These are phyloP conservation scores for Phycomyces blakesleeanus DNA, from an alignment of 192 early-diverging fungal species.

Conservation along the genomic window DNA sequence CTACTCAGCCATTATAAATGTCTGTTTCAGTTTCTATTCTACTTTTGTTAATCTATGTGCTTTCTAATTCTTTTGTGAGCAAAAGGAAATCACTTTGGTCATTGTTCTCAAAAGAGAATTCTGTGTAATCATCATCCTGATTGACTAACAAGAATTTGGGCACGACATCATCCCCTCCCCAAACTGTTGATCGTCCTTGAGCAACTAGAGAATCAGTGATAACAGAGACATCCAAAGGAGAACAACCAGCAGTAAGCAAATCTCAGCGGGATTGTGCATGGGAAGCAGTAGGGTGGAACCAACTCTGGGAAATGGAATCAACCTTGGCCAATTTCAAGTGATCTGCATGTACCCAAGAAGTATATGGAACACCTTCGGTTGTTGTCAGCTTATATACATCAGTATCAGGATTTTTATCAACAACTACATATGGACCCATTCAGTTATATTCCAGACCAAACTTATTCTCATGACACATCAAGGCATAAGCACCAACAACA, in stretches of 20 bases:
- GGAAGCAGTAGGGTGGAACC: neutral
- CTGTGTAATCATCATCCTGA: too few species aligned
- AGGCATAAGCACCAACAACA: neutral
- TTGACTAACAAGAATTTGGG: too few species aligned
- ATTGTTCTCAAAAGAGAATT: too few species aligned
- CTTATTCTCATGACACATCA: constrained; percentile 1
- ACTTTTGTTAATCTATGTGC: too few species aligned
- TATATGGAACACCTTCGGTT: constrained; percentile 4
- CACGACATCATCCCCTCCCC: neutral
- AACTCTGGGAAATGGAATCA: neutral
- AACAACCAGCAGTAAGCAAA: neutral
- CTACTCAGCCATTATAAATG: too few species aligned
- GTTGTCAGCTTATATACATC: constrained; percentile 5
- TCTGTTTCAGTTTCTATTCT: too few species aligned
- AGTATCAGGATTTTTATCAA: neutral
- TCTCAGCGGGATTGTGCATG: neutral
- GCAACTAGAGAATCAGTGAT: too few species aligned
- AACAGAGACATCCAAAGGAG: neutral
- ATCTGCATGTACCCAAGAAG: constrained; percentile 16
- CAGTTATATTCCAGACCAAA: constrained; percentile 12
- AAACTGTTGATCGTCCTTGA: constrained; percentile 5
- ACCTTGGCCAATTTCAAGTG: neutral
- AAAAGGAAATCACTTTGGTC: too few species aligned
- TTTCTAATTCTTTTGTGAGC: too few species aligned
- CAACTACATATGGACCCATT: constrained; percentile 6